Conservation (phyloP, 1,139 yeast genomes). For the Tardiomyces depauwii region DNA sequence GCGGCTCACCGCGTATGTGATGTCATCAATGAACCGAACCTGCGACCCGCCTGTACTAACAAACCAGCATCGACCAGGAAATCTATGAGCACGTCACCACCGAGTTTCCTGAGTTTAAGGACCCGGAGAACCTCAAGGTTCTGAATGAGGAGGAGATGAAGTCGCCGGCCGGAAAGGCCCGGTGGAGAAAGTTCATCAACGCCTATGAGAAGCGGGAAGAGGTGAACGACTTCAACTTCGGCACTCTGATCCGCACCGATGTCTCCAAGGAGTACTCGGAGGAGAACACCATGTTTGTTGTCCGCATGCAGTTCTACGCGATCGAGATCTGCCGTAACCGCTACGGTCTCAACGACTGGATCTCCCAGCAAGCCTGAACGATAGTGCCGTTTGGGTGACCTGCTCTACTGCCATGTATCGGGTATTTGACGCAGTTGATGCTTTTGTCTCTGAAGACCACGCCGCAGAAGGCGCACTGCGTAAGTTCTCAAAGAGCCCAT, state of each 20-base stretch:
- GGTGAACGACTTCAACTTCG: slow-evolving; percentile 84
- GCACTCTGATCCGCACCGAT: slow-evolving; percentile 74
- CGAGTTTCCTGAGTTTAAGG: slow-evolving; percentile 77
- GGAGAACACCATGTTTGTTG: slow-evolving; percentile 77
- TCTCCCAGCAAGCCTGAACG: slow-evolving; percentile 13
- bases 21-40: slow-evolving; percentile 53
- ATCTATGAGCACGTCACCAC: slow-evolving; percentile 57
- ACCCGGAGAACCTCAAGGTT: slow-evolving; percentile 41
- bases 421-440: no score
- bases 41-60: slow-evolving; percentile 40
- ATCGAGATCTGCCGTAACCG: slow-evolving; percentile 91
- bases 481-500: no score
- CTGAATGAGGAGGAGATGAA: slow-evolving; percentile 78
- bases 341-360: slow-evolving; percentile 90
- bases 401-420: no score
- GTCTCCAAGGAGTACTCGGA: slow-evolving; percentile 68
- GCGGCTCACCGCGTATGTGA: slow-evolving; percentile 76
- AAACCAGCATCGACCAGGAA: slow-evolving; percentile 59
- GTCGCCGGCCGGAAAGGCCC: slow-evolving; percentile 63
- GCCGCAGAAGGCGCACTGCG: no score
- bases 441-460: no score
- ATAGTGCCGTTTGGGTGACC: no score
- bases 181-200: slow-evolving; percentile 86
- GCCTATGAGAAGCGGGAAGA: slow-evolving; percentile 50
- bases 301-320: slow-evolving; percentile 89